Conservation (phyloP, 305 asterid species). For the Rubia tinctorum region DNA sequence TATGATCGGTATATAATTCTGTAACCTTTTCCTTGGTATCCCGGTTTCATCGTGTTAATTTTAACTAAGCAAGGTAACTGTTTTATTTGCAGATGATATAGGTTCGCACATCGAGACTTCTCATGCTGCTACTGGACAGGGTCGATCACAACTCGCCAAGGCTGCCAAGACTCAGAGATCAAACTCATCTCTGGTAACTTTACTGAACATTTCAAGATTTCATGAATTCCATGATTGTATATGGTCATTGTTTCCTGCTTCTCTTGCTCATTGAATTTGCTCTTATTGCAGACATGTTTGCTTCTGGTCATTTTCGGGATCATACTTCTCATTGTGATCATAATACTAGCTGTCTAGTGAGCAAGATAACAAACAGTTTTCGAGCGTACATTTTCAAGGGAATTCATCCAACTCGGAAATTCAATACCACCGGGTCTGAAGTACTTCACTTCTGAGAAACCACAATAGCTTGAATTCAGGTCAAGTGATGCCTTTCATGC, state of each 20-base stretch:
- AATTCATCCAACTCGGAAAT: not conserved
- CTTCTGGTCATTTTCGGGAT: constrained; percentile 81
- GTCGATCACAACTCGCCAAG: constrained; percentile 73
- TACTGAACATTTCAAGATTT: not conserved
- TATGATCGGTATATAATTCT: constrained; percentile 60
- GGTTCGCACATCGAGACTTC: constrained; percentile 78
- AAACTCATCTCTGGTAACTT: constrained; percentile 80
- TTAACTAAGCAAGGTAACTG: constrained; percentile 9
- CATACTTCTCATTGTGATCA: constrained; percentile 66
- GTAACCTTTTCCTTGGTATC: not conserved
- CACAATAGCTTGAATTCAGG: constrained; percentile 22
- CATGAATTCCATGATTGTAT: not conserved
- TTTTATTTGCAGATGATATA: constrained; percentile 56
- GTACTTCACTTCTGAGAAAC: not conserved
- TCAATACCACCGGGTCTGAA: not conserved
- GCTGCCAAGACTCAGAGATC: constrained; percentile 92
- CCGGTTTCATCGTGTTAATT: not conserved
- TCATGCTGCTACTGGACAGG: constrained; percentile 90
- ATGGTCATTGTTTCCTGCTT: not conserved
- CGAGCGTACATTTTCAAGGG: not conserved
- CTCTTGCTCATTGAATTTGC: not conserved
- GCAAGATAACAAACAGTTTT: not conserved
- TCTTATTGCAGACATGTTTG: constrained; percentile 65
- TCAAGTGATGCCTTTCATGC: constrained; percentile 10
- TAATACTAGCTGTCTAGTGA: constrained; percentile 63